Evolutionary conservation across 257 asterid species (phyloP).

Genomic region (Voacanga thouarsii): DNA sequence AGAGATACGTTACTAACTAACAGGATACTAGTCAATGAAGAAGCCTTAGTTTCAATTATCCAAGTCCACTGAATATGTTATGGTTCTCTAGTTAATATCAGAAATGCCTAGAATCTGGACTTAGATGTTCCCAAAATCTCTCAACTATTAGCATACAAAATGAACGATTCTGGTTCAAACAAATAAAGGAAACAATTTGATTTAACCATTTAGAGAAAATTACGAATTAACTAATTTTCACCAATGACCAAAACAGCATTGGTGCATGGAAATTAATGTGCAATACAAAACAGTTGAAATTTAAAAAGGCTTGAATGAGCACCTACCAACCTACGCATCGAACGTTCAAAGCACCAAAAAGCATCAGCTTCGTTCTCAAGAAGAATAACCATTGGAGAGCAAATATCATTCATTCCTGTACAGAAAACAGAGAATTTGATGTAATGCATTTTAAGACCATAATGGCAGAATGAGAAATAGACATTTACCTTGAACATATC

Average conservation of each 20-base stretch:
- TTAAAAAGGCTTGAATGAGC: not conserved
- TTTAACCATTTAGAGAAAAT: too few relatives aligned
- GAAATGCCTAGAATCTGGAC: not conserved
- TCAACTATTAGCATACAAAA: not conserved
- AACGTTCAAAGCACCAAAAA: conserved; percentile 96
- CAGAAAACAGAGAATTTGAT: conserved; percentile 21
- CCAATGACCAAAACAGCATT: not conserved
- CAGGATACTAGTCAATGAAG: not conserved
- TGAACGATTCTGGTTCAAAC: not conserved
- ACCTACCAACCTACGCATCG: conserved; percentile 89
- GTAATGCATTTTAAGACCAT: conserved; percentile 20
- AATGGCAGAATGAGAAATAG: conserved; percentile 18
- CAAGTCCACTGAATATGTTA: not conserved
- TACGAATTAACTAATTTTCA: not conserved
- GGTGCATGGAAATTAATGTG: not conserved
- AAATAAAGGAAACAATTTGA: not conserved
- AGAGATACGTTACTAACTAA: not conserved
- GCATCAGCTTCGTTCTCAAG: conserved; percentile 94
- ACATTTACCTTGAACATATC: conserved; percentile 88
- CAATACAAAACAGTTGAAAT: not conserved
- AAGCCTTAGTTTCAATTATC: not conserved
- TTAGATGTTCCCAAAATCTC: not conserved
- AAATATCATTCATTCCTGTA: conserved; percentile 95
- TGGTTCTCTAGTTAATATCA: not conserved
- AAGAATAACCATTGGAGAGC: conserved; percentile 93